Evolutionary conservation across 2,329 filamentous ascomycete species (phyloP).

Genomic region (Rhexocercosporidium sp.): DNA sequence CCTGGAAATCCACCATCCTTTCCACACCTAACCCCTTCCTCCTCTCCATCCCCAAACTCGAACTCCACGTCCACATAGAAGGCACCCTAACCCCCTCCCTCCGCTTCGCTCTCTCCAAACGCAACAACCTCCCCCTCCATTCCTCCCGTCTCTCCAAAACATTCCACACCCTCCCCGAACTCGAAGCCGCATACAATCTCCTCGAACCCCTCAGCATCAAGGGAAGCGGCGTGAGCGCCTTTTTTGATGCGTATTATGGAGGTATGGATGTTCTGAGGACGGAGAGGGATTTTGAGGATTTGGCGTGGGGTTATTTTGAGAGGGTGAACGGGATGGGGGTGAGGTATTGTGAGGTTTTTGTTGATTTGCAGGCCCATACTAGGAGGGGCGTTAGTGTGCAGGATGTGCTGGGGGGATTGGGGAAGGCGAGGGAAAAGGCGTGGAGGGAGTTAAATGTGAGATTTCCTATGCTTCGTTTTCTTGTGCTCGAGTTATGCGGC

Average conservation of each 20-base stretch:
- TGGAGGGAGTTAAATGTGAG: conserved; percentile 63
- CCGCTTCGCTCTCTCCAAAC: conserved; percentile 69
- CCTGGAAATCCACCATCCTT: conserved; percentile 8
- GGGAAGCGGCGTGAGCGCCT: conserved; percentile 42
- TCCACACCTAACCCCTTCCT: conserved; percentile 54
- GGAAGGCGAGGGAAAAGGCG: conserved; percentile 62
- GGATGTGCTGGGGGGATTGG: conserved; percentile 68
- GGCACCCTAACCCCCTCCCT: conserved; percentile 72
- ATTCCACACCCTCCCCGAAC: conserved; percentile 25
- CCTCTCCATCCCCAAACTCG: conserved; percentile 71
- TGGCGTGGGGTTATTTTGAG: conserved; percentile 73
- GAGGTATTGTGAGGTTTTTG: conserved; percentile 76
- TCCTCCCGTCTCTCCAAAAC: conserved; percentile 20
- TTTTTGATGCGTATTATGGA: conserved; percentile 77
- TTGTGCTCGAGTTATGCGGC: background rate
- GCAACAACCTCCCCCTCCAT: conserved; percentile 56
- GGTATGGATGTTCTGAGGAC: conserved; percentile 71
- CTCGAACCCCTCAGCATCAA: conserved; percentile 16
- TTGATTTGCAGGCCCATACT: conserved; percentile 77
- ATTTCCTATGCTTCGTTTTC: background rate
- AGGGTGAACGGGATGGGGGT: conserved; percentile 67
- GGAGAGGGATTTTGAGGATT: conserved; percentile 70
- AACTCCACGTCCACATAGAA: conserved; percentile 81
- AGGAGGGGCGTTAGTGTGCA: conserved; percentile 64
- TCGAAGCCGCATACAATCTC: conserved; percentile 25